A percentile compares a stretch with the other conserved stretches of the same genome.
Evolutionary conservation across 2,329 filamentous ascomycete genomes (phyloP).

Genomic region (Fusarium sulawesiense): DNA sequence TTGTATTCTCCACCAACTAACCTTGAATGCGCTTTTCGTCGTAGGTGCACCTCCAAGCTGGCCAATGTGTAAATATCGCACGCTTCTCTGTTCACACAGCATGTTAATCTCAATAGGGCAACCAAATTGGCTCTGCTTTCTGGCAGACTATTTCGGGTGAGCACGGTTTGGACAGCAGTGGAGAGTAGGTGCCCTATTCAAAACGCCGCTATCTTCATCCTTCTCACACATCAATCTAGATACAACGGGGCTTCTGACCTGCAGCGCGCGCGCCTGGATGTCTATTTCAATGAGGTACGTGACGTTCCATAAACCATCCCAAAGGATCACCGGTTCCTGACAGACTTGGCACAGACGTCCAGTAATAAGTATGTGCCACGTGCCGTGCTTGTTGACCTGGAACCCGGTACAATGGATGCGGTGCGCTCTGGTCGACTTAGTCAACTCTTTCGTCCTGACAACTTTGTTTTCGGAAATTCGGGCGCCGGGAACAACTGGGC

Average conservation of each 20-base stretch:
- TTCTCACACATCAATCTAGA: neutral
- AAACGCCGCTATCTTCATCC: neutral
- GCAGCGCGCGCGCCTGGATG: slow-evolving; percentile 99
- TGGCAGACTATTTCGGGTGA: slow-evolving; percentile 90
- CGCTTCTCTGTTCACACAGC: slow-evolving; percentile 46
- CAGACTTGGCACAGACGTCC: slow-evolving; percentile 50
- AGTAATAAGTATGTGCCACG: slow-evolving; percentile 56
- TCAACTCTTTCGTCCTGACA: slow-evolving; percentile 98
- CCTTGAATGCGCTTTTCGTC: slow-evolving; percentile 41
- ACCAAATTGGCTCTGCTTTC: slow-evolving; percentile 99
- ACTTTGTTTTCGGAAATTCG: slow-evolving; percentile 99
- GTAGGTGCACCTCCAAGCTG: slow-evolving; percentile 71
- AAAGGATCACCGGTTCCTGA: slow-evolving; percentile 10
- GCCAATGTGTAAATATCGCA: slow-evolving; percentile 83
- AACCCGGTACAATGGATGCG: slow-evolving; percentile 99
- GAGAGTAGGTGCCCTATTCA: slow-evolving; percentile 70
- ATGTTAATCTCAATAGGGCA: slow-evolving; percentile 73
- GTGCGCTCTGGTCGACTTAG: slow-evolving; percentile 97
- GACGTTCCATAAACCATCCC: neutral
- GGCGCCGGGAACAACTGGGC: slow-evolving; percentile 78
- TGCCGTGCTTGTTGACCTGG: slow-evolving; percentile 98
- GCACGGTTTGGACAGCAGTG: slow-evolving; percentile 96
- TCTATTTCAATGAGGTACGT: slow-evolving; percentile 89
- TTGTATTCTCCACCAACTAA: slow-evolving; percentile 59
- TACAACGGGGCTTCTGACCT: slow-evolving; percentile 96